Percentiles rank a stretch among this genome's conserved stretches.
Conservation (phyloP, 306 rosid species). For the Canavalia ensiformis region DNA sequence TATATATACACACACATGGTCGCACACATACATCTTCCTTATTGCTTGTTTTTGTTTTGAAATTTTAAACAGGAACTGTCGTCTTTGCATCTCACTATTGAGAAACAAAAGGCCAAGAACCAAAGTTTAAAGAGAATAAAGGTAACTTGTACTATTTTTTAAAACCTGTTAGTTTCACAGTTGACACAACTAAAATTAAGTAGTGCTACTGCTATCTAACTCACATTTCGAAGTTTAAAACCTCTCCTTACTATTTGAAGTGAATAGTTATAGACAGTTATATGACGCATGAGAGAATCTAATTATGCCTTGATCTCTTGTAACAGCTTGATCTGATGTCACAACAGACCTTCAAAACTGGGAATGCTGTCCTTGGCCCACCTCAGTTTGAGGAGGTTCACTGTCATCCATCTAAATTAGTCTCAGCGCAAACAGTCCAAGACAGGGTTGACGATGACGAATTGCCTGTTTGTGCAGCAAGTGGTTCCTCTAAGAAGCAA, state of each 20-base stretch:
- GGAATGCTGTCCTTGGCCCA: conserved; percentile 18
- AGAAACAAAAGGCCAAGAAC: conserved; percentile 63
- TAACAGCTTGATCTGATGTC: conserved; percentile 64
- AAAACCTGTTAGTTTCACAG: not conserved
- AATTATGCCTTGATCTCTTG: conserved; percentile 33
- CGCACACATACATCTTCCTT: not conserved
- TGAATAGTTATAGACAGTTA: not conserved
- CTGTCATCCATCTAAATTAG: conserved; percentile 28
- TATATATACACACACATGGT: too few relatives aligned
- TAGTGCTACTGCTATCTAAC: not conserved
- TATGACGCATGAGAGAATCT: conserved; percentile 35
- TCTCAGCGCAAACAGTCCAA: conserved; percentile 1
- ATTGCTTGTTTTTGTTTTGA: conserved; percentile 35
- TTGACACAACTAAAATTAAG: not conserved
- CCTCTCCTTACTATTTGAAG: not conserved
- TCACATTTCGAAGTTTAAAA: not conserved
- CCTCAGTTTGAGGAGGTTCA: conserved; percentile 37
- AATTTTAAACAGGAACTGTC: conserved; percentile 67
- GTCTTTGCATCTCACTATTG: conserved; percentile 55
- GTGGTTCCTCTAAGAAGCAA: conserved; percentile 37
- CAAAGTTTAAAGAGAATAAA: conserved; percentile 69
- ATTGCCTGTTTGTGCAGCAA: not conserved
- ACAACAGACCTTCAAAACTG: conserved; percentile 4
- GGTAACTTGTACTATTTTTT: conserved; percentile 57
- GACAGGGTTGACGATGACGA: conserved; percentile 32